phyloP scores from a whole-genome alignment of 306 rosid species.

The Amphicarpaea edgeworthii region DNA sequence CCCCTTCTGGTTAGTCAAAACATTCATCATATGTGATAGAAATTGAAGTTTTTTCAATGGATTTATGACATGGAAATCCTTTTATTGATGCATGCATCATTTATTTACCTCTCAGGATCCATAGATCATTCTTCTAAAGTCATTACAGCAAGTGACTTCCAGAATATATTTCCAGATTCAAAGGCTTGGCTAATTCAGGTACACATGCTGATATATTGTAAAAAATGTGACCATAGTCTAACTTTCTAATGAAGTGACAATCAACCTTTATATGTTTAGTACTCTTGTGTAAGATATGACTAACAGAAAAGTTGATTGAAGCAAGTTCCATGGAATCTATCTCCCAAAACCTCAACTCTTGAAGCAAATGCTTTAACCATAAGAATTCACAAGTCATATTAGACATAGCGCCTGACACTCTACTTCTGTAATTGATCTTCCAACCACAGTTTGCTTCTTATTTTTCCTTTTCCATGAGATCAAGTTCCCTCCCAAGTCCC shows the following conservation, averaged over 20 bases:
- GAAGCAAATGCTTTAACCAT: too few relatives aligned
- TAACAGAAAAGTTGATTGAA: too few relatives aligned
- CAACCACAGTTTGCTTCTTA: too few relatives aligned
- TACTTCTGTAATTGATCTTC: neutral
- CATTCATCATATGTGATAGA: slow-evolving; percentile 19
- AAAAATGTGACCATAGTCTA: neutral
- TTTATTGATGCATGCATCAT: slow-evolving; percentile 40
- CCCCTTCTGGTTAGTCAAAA: slow-evolving; percentile 65
- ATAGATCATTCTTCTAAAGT: slow-evolving; percentile 59
- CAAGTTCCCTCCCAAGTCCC: neutral
- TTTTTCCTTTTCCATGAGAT: too few relatives aligned
- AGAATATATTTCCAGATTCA: slow-evolving; percentile 64
- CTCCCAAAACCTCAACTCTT: too few relatives aligned
- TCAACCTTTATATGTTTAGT: neutral
- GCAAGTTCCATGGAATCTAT: too few relatives aligned
- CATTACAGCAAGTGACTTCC: slow-evolving; percentile 63
- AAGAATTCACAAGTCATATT: neutral
- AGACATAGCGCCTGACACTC: neutral
- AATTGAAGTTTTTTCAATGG: neutral
- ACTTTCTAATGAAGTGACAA: slow-evolving; percentile 2
- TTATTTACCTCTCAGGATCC: slow-evolving; percentile 53
- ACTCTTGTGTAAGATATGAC: too few relatives aligned
- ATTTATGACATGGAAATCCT: slow-evolving; percentile 1
- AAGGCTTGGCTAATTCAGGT: slow-evolving; percentile 81
- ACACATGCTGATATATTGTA: slow-evolving; percentile 36